Percentiles rank a stretch among this genome's conserved stretches.
Conservation (phyloP, 2,329 filamentous ascomycete species). For the Curvularia verruculosa region DNA sequence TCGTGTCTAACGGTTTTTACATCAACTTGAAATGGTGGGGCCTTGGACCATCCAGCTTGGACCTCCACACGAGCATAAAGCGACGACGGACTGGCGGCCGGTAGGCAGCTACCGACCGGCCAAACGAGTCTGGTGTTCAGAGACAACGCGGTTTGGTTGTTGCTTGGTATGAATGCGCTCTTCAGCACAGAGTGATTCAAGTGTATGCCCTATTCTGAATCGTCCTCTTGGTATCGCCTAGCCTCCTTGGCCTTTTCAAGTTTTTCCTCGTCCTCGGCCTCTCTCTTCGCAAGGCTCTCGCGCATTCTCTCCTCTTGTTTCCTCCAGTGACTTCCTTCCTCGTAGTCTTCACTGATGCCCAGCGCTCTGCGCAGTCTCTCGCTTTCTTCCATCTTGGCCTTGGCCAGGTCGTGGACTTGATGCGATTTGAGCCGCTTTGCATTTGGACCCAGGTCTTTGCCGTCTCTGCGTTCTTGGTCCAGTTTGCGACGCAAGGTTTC, state of each 20-base stretch:
- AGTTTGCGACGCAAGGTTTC: constrained; percentile 70
- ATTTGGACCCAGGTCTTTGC: constrained; percentile 44
- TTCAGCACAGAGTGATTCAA: background rate
- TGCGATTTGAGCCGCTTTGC: constrained; percentile 77
- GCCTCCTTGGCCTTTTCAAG: constrained; percentile 32
- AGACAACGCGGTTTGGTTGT: background rate
- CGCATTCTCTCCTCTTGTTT: constrained; percentile 75
- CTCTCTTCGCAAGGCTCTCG: constrained; percentile 51
- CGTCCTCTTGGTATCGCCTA: constrained; percentile 33
- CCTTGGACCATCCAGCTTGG: background rate
- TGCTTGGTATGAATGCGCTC: background rate
- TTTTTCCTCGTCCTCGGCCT: constrained; percentile 43
- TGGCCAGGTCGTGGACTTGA: constrained; percentile 94
- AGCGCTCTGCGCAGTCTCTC: constrained; percentile 85
- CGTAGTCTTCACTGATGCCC: constrained; percentile 83
- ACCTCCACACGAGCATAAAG: background rate
- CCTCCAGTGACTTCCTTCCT: constrained; percentile 85
- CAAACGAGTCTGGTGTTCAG: background rate
- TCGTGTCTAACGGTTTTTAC: constrained; percentile 1
- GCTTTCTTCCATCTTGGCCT: constrained; percentile 95
- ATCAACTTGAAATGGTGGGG: background rate
- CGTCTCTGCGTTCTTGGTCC: constrained; percentile 52
- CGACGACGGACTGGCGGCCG: background rate
- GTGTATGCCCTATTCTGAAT: constrained; percentile 35
- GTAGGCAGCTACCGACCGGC: background rate